phyloP scores from a whole-genome alignment of 2,329 filamentous ascomycete species.

The Gnomoniopsis smithogilvyi region DNA sequence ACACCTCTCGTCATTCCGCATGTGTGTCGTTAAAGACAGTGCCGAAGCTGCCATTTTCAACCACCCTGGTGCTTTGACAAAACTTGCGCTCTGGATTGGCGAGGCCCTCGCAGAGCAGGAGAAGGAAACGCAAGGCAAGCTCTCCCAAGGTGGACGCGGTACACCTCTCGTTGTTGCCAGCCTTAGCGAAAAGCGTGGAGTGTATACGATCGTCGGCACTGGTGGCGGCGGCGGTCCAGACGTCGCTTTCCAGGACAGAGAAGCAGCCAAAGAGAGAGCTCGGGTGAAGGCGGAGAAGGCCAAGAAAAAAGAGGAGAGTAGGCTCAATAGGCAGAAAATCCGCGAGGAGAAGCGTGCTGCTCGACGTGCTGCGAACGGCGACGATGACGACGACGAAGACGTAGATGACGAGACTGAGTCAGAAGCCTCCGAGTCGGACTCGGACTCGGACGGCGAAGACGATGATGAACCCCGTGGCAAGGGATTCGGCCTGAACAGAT shows the following conservation, averaged over 20 bases:
- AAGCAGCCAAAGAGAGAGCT: constrained; percentile 60
- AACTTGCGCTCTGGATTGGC: constrained; percentile 89
- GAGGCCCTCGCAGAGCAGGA: constrained; percentile 92
- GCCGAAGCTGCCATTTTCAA: constrained; percentile 89
- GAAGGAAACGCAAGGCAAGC: constrained; percentile 67
- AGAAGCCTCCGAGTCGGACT: constrained; percentile 39
- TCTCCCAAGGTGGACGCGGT: constrained; percentile 66
- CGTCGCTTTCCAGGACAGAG: constrained; percentile 64
- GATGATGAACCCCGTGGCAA: constrained; percentile 52
- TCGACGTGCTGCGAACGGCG: constrained; percentile 43
- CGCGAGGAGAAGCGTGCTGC: constrained; percentile 61
- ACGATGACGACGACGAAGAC: constrained; percentile 42
- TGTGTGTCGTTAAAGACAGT: constrained; percentile 93
- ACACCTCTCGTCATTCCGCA: constrained; percentile 86
- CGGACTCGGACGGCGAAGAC: constrained; percentile 43
- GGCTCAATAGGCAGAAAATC: constrained; percentile 54
- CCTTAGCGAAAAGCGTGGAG: constrained; percentile 78
- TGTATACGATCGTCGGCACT: constrained; percentile 91
- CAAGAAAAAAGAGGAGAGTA: constrained; percentile 58
- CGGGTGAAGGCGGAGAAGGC: constrained; percentile 62
- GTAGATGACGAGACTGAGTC: constrained; percentile 48
- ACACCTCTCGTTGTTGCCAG: constrained; percentile 88
- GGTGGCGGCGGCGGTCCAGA: constrained; percentile 80
- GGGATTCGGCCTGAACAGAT: constrained; percentile 79
- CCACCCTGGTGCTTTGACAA: constrained; percentile 88